A percentile compares a stretch with the other conserved stretches of the same genome.
phyloP scores from a whole-genome alignment of 345 rosid species.

The Eucalyptus virginea region DNA sequence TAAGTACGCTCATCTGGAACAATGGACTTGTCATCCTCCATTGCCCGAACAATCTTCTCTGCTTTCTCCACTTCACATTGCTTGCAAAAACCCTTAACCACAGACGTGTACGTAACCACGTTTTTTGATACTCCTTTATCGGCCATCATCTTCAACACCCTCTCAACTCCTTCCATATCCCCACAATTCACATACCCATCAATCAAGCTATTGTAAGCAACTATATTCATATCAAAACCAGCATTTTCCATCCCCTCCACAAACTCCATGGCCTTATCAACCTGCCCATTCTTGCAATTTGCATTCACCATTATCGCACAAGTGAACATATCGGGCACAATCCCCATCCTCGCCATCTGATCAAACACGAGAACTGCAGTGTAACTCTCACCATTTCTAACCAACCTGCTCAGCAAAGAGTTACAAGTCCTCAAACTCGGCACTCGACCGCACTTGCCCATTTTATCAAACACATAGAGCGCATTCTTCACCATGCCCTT shows the following conservation, averaged over 20 bases:
- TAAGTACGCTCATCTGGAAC: constrained; percentile 50
- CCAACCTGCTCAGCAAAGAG: constrained; percentile 57
- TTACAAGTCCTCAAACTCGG: constrained; percentile 76
- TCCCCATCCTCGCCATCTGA: constrained; percentile 47
- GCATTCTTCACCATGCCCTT: constrained; percentile 56
- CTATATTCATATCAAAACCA: constrained; percentile 57
- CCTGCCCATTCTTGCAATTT: constrained; percentile 39
- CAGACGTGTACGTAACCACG: constrained; percentile 38
- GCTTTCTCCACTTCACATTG: constrained; percentile 45
- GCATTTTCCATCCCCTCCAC: constrained; percentile 26
- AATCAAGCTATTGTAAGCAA: constrained; percentile 63
- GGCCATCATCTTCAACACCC: constrained; percentile 33
- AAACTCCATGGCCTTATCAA: constrained; percentile 42
- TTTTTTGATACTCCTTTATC: constrained; percentile 35
- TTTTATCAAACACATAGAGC: constrained; percentile 81
- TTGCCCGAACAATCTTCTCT: constrained; percentile 18
- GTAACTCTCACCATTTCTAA: constrained; percentile 32
- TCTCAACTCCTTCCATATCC: constrained; percentile 37
- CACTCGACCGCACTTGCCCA: constrained; percentile 37
- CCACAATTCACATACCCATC: constrained; percentile 56
- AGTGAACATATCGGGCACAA: constrained; percentile 69
- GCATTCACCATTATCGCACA: constrained; percentile 68
- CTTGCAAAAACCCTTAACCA: constrained; percentile 61
- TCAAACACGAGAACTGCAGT: constrained; percentile 54
- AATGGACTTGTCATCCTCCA: constrained; percentile 8